Conservation (phyloP, 2,329 filamentous ascomycete species). For the Fusarium sp. region DNA sequence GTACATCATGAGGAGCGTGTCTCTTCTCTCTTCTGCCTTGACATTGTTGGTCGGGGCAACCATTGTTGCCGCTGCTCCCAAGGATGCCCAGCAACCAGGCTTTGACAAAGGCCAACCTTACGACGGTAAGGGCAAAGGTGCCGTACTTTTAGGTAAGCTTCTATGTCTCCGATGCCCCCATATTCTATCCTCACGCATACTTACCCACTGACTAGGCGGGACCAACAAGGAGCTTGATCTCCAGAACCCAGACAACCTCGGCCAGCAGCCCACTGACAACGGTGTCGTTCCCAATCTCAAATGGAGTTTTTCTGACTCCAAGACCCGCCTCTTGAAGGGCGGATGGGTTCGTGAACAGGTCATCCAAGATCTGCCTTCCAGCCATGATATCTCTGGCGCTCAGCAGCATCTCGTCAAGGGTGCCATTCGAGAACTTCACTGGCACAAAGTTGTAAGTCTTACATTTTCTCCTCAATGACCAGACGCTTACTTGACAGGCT, state of each 20-base stretch:
- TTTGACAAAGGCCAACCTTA: too few relatives aligned
- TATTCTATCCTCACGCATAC: too few relatives aligned
- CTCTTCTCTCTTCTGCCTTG: too few relatives aligned
- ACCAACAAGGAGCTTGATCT: constrained; percentile 72
- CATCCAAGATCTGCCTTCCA: constrained; percentile 73
- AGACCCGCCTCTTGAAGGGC: constrained; percentile 70
- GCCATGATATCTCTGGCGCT: constrained; percentile 74
- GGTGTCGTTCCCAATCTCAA: constrained; percentile 76
- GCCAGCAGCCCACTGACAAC: constrained; percentile 70
- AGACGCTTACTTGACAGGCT: constrained; percentile 62
- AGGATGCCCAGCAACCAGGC: too few relatives aligned
- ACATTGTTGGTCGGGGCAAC: too few relatives aligned
- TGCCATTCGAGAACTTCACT: constrained; percentile 74
- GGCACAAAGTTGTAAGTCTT: constrained; percentile 75
- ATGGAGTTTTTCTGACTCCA: constrained; percentile 77
- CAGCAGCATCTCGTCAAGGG: constrained; percentile 77
- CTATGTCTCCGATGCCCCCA: too few relatives aligned
- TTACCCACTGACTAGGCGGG: too few relatives aligned
- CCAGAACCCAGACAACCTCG: constrained; percentile 74
- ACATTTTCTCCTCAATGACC: too few relatives aligned
- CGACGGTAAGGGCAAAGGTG: too few relatives aligned
- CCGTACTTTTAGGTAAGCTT: constrained; percentile 68
- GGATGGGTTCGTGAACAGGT: constrained; percentile 77
- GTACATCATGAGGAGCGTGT: too few relatives aligned
- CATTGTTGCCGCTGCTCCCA: too few relatives aligned